Percentiles rank a stretch among this genome's conserved stretches.
phyloP scores from a whole-genome alignment of 169 alveolate genomes.

The Perkinsus chesapeaki region DNA sequence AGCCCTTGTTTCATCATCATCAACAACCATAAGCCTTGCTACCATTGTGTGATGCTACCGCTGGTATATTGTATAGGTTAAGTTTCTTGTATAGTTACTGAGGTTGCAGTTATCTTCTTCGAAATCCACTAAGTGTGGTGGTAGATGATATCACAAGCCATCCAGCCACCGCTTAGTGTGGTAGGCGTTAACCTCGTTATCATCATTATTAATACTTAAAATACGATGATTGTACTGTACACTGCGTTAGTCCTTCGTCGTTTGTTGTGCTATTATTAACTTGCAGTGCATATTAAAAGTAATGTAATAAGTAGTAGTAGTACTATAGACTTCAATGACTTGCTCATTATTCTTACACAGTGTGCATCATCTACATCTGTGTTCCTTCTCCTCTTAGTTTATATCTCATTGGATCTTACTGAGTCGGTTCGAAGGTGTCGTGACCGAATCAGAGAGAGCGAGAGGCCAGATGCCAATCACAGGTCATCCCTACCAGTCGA shows the following conservation, averaged over 20 bases:
- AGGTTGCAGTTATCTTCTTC: no score
- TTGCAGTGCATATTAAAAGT: no score
- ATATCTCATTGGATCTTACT: neutral
- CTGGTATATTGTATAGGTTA: neutral
- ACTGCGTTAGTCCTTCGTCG: no score
- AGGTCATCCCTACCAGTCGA: neutral
- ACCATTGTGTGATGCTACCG: neutral
- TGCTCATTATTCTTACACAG: neutral
- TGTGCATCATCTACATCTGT: neutral
- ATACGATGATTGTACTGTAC: no score
- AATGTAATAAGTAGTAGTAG: no score
- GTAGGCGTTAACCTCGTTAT: no score
- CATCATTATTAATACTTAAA: no score
- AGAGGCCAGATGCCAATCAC: neutral
- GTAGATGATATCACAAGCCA: neutral
- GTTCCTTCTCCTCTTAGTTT: neutral
- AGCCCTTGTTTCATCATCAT: neutral
- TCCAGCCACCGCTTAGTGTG: no score
- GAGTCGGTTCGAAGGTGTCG: constrained; percentile 3
- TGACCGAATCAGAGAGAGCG: neutral
- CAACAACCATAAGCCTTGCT: neutral
- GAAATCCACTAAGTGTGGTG: neutral
- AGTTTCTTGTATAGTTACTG: neutral
- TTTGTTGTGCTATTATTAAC: no score
- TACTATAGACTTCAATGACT: no score